Conservation (phyloP, 768 basidiomycete genomes). For the Tubosaeta brunneosetosa region DNA sequence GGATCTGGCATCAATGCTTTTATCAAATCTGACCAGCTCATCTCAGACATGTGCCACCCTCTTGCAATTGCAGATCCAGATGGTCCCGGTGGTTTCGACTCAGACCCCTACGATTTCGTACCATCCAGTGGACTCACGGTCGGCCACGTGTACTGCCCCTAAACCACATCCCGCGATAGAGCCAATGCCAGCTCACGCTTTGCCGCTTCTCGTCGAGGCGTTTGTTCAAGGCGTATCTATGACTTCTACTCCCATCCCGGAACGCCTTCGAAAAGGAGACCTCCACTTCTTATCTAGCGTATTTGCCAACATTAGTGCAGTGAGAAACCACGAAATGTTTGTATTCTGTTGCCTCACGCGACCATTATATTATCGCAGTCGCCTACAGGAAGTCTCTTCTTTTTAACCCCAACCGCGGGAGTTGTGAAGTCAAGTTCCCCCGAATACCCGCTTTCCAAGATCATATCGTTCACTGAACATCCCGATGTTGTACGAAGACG, state of each 20-base stretch:
- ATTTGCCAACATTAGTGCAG: constrained; percentile 86
- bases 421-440: constrained; percentile 40
- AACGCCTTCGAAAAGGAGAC: constrained; percentile 62
- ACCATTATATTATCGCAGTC: constrained; percentile 41
- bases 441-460: constrained; percentile 80
- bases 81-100: constrained; percentile 43
- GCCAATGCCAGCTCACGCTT: constrained; percentile 50
- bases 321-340: constrained; percentile 32
- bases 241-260: constrained; percentile 44
- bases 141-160: constrained; percentile 73
- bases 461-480: constrained; percentile 88
- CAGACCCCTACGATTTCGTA: constrained; percentile 46
- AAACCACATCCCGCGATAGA: constrained; percentile 62
- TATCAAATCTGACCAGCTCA: constrained; percentile 88
- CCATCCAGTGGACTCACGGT: constrained; percentile 74
- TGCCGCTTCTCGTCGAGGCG: constrained; percentile 85
- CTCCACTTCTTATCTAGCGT: constrained; percentile 92
- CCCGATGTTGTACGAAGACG: constrained; percentile 80
- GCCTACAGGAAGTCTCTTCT: constrained; percentile 72
- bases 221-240: constrained; percentile 71
- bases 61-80: constrained; percentile 58
- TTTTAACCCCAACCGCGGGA: constrained; percentile 64
- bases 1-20: constrained; percentile 93
- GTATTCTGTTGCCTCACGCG: not conserved
- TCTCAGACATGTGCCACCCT: constrained; percentile 61